These are phyloP conservation scores for Metschnikowia vanudenii DNA, from an alignment of 805 yeast species.

Conservation along the genomic window DNA sequence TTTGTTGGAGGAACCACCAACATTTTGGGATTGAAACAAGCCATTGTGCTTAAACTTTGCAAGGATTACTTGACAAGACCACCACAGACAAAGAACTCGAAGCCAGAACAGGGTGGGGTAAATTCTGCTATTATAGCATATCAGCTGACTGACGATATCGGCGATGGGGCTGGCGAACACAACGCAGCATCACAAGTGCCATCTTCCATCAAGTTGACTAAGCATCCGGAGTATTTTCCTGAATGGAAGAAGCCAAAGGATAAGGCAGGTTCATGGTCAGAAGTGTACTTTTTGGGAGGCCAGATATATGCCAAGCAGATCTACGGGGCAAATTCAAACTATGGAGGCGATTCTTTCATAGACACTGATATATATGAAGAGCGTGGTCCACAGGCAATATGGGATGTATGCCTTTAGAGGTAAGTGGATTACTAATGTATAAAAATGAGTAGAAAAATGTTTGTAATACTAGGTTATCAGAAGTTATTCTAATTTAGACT, in stretches of 20 bases:
- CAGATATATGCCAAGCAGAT: conserved; percentile 85
- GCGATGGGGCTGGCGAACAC: conserved; percentile 16
- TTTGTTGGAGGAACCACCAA: conserved; percentile 75
- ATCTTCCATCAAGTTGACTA: conserved; percentile 61
- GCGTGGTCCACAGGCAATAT: conserved; percentile 76
- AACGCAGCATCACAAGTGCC: conserved; percentile 65
- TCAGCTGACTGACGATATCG: conserved; percentile 42
- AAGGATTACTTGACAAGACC: conserved; percentile 51
- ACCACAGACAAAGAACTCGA: conserved; percentile 25
- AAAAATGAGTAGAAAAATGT: no score
- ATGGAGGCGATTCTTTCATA: conserved; percentile 61
- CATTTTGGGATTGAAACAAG: conserved; percentile 75
- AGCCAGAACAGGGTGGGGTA: conserved; percentile 28
- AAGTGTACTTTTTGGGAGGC: conserved; percentile 79
- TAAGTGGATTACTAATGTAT: not conserved
- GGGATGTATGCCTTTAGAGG: conserved; percentile 50
- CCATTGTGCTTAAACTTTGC: conserved; percentile 56
- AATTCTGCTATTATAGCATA: conserved; percentile 42
- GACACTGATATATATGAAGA: conserved; percentile 71
- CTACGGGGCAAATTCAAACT: conserved; percentile 56
- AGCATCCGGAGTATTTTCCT: conserved; percentile 87
- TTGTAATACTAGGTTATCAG: no score
- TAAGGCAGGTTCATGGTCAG: conserved; percentile 61
- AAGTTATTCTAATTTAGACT: no score
- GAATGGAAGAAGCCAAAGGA: conserved; percentile 75